A percentile compares a stretch with the other conserved stretches of the same genome.
Evolutionary conservation across 2,329 filamentous ascomycete genomes (phyloP).

Genomic region (Penicillium oxalicum): DNA sequence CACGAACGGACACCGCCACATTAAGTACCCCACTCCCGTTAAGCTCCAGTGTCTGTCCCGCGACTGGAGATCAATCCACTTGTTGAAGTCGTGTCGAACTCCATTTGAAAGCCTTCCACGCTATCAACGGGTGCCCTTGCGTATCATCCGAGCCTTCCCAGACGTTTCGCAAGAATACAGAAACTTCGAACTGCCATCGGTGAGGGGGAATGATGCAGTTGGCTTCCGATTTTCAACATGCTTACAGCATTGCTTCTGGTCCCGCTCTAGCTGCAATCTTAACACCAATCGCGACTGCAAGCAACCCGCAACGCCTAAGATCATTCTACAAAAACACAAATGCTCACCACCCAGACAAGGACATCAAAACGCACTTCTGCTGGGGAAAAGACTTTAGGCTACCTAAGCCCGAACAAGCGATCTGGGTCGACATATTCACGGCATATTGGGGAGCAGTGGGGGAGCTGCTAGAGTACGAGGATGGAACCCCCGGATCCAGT

Average conservation of each 20-base stretch:
- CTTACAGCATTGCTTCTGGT: conserved; percentile 60
- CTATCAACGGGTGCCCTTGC: too few relatives aligned
- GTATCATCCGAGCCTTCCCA: too few relatives aligned
- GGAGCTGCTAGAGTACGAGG: conserved; percentile 63
- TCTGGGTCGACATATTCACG: conserved; percentile 83
- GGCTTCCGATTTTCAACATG: conserved; percentile 66
- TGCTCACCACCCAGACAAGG: conserved; percentile 56
- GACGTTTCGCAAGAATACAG: too few relatives aligned
- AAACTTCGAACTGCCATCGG: too few relatives aligned
- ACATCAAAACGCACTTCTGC: conserved; percentile 66
- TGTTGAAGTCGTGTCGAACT: neutral
- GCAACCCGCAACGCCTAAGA: conserved; percentile 60
- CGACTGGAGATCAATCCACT: neutral
- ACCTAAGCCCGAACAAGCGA: conserved; percentile 61
- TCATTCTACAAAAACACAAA: conserved; percentile 68
- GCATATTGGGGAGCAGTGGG: conserved; percentile 78
- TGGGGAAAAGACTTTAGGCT: conserved; percentile 54
- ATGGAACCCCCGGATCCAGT: conserved; percentile 49
- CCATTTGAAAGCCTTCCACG: neutral
- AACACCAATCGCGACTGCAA: conserved; percentile 59
- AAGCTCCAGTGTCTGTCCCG: neutral
- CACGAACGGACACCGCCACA: conserved; percentile 4
- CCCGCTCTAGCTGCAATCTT: conserved; percentile 69
- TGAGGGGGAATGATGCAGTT: conserved; percentile 58
- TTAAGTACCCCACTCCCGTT: neutral